Evolutionary conservation across 2,329 filamentous ascomycete species (phyloP), one percentile per base, ranked within the genome.

Genomic region (Aureobasidium leucospermi): DNA sequence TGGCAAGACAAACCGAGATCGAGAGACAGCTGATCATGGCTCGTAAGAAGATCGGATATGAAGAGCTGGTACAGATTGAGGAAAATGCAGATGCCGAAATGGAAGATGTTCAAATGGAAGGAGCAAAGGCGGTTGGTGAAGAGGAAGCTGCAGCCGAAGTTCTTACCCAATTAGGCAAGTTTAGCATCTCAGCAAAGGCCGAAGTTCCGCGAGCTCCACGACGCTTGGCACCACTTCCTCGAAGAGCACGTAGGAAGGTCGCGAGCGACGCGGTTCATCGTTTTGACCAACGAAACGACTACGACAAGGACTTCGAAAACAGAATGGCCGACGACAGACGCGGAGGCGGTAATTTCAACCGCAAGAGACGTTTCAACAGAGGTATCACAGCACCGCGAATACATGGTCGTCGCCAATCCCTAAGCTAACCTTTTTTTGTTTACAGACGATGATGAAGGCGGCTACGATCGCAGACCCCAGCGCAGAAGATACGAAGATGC

Each of bases 401-500:
- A 48, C 32, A 49, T 15, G 66, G 78, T 32, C 45, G 53, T 48
- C 63, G 61, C 32, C 13, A 4, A 31, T 19, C 6, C 19, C 13
- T 6, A 15, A 29, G 51, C 51, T 55, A 45, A 56, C 16, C 15
- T 39, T 38, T 38, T 48, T 47, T 58, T 47, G 55, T 64, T 56
- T 55, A 56, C 64, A 84, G 89, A 94, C 65, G 88, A 95, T 67
- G 85, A 91, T 60, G 82, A 85, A 67, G 88, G 93, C 69, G 83
- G 86, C 67, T 84, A 88, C 66, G 87, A 91, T 69, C 82, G 85
- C 68, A 85, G 89, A 66, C 82, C 84, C 29, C 88, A 87, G 71
- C 85, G 89, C 64, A 82, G 88, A 66, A 84, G 89, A 70, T 86
- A 86, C 67, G 86, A 93, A 69, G 85, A 87, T 64, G 88, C 89